phyloP scores from a whole-genome alignment of 225 moss, liverwort and hornwort species.

The Antitrichia curtipendula region DNA sequence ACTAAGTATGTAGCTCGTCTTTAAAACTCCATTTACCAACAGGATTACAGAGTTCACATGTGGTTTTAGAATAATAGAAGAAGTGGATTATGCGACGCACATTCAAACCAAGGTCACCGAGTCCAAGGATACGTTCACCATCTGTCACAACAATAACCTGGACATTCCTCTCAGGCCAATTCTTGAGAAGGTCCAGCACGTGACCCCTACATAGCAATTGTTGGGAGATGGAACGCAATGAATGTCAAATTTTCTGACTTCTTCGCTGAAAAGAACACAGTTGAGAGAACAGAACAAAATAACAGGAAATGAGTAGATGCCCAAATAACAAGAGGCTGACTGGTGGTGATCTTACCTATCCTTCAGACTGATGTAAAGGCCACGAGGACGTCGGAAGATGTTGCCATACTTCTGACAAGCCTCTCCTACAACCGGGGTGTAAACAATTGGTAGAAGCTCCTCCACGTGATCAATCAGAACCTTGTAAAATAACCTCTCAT shows the following conservation, averaged over 20 bases:
- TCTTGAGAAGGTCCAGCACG: constrained; percentile 50
- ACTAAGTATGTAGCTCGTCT: neutral
- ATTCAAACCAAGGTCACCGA: constrained; percentile 77
- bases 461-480: constrained; percentile 78
- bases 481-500: constrained; percentile 81
- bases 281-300: neutral
- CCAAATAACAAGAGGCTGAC: neutral
- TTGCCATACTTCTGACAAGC: constrained; percentile 93
- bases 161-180: constrained; percentile 69
- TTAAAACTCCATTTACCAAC: neutral
- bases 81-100: constrained; percentile 4
- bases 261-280: neutral
- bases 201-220: constrained; percentile 44
- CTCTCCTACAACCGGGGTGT: constrained; percentile 93
- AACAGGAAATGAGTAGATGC: neutral
- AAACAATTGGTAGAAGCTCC: constrained; percentile 79
- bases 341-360: constrained; percentile 39
- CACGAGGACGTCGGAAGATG: constrained; percentile 72
- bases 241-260: neutral
- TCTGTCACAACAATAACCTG: constrained; percentile 89
- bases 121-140: constrained; percentile 90
- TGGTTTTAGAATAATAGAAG: neutral
- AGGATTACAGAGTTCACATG: neutral
- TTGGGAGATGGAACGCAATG: neutral
- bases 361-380: constrained; percentile 74